Percentiles rank a stretch among this genome's conserved stretches.
phyloP scores from a whole-genome alignment of 2,329 filamentous ascomycete genomes.

The Diaporthe nobilis region DNA sequence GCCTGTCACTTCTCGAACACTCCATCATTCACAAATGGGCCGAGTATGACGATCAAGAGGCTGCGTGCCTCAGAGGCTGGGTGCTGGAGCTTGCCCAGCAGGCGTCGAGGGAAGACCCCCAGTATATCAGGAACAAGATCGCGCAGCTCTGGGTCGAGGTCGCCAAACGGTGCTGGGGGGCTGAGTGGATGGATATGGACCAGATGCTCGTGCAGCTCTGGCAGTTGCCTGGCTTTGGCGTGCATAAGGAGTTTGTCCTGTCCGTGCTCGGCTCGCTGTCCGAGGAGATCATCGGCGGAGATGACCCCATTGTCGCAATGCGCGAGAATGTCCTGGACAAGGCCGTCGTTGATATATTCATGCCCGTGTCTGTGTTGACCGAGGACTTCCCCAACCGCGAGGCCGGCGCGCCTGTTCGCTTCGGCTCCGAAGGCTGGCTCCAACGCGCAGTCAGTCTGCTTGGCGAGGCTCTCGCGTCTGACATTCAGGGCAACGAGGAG shows the following conservation, averaged over 20 bases:
- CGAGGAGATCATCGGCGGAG: slow-evolving; percentile 92
- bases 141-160: slow-evolving; percentile 95
- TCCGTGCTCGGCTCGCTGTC: slow-evolving; percentile 91
- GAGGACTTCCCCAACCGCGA: slow-evolving; percentile 84
- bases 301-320: slow-evolving; percentile 87
- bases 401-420: slow-evolving; percentile 77
- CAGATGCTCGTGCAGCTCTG: slow-evolving; percentile 84
- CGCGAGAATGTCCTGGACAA: slow-evolving; percentile 88
- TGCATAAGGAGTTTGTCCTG: slow-evolving; percentile 87
- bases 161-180: slow-evolving; percentile 93
- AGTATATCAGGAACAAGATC: slow-evolving; percentile 92
- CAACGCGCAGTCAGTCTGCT: slow-evolving; percentile 82
- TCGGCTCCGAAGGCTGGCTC: slow-evolving; percentile 89
- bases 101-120: slow-evolving; percentile 79
- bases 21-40: slow-evolving; percentile 89
- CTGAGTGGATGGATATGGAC: slow-evolving; percentile 97
- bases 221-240: slow-evolving; percentile 75
- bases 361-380: slow-evolving; percentile 79
- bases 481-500: slow-evolving; percentile 75
- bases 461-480: slow-evolving; percentile 77
- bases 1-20: slow-evolving; percentile 91
- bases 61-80: slow-evolving; percentile 78
- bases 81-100: slow-evolving; percentile 83
- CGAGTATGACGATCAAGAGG: slow-evolving; percentile 78
- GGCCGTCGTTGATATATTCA: slow-evolving; percentile 94